Evolutionary conservation across 371 early-diverging fungal genomes (phyloP), one percentile per base, ranked within the genome.

Genomic region (Lichtheimia corymbifera): DNA sequence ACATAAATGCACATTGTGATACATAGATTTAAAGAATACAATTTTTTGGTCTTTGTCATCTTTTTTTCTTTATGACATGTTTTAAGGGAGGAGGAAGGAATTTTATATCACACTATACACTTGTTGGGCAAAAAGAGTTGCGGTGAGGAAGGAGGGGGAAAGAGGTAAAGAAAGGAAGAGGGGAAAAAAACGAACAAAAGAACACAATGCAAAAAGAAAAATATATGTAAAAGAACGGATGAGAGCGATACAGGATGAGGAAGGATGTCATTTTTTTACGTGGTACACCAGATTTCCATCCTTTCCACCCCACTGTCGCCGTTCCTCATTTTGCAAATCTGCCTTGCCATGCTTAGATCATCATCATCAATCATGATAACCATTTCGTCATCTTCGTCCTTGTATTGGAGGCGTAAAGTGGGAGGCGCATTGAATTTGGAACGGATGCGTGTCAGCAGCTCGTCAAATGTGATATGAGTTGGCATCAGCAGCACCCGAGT

Each of bases 341-440:
- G 88, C 61, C 86, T 77, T 30, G 94, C 95, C 74, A 95, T 87
- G 60, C 89, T 86, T 67, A 93, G 82, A 76, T 97, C 97, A 60
- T 96, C 97, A 35, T 95, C 87, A 71, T 96, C 96, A 22, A 90
- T 90, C 87, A 97, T 92, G 43, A 90, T 71, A 14, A 96, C 90
- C 68, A 90, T 76, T 62, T 91, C 92, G 57, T 89, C 86, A 53
- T 94, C 96, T 63, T 93, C 94, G 64, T 97, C 97, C 66, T 86
- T 85, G 72, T 94, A 97, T 68, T 91, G 87, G 11, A 96, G 76
- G 18, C 82, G 80, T 15, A 92, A 54, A 27, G 53, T 47, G 1
- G 27, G 24, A n/a, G 68, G 64, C 13, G 62, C 64, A 51, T 68
- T 58, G 41, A 68, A 64, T 52, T 68, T 68, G 15, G 52, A 35